Conservation (phyloP, 2,329 filamentous ascomycete genomes). For the Daldinia eschscholtzii region DNA sequence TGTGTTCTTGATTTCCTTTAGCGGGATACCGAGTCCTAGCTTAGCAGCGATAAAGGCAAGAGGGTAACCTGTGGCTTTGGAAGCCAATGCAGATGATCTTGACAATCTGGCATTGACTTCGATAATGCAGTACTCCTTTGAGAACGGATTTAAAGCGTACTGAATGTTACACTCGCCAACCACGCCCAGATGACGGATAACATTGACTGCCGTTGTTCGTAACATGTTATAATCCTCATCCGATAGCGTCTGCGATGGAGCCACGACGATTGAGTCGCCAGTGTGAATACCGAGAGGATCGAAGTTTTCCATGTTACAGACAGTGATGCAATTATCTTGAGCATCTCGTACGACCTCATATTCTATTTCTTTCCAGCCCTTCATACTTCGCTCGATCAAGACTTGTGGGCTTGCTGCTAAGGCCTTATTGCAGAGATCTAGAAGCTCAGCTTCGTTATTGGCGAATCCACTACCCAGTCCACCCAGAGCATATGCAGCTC, state of each 20-base stretch:
- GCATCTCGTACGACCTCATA: constrained; percentile 98
- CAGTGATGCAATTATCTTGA: constrained; percentile 98
- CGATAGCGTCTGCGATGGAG: constrained; percentile 94
- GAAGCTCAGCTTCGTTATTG: constrained; percentile 83
- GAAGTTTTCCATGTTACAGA: constrained; percentile 99
- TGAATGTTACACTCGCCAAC: constrained; percentile 99
- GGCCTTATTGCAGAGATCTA: constrained; percentile 92
- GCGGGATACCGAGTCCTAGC: constrained; percentile 90
- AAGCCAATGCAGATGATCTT: constrained; percentile 92
- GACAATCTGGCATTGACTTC: constrained; percentile 98
- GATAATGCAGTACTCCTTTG: constrained; percentile 97
- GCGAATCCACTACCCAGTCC: constrained; percentile 96
- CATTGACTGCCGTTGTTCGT: constrained; percentile 94
- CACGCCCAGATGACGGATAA: constrained; percentile 95
- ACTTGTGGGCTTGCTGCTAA: constrained; percentile 96
- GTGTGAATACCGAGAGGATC: constrained; percentile 98
- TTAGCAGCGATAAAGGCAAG: constrained; percentile 97
- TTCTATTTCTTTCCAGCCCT: constrained; percentile 99
- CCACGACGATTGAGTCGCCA: constrained; percentile 97
- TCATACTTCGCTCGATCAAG: constrained; percentile 97
- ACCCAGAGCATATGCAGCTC: constrained; percentile 94
- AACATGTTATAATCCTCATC: constrained; percentile 99
- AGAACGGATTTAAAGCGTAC: constrained; percentile 95
- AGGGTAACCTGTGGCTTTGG: constrained; percentile 96
- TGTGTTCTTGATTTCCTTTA: constrained; percentile 96